Evolutionary conservation across 2,329 filamentous ascomycete species (phyloP).

Genomic region (Fusarium kyushuense): DNA sequence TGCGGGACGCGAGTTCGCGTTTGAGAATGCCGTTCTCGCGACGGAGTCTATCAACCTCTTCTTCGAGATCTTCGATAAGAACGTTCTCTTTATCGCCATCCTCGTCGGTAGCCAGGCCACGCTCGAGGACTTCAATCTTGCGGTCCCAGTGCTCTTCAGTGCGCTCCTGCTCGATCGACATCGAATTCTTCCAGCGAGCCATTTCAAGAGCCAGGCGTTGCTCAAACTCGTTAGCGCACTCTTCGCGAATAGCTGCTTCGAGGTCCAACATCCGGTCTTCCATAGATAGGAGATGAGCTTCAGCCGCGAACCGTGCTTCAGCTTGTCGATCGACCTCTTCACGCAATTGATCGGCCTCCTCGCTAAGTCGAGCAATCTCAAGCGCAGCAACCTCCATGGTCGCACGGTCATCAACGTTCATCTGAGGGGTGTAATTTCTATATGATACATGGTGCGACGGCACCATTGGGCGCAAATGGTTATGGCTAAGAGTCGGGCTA

Average conservation of each 20-base stretch:
- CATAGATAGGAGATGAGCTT: slow-evolving; percentile 78
- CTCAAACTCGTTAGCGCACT: slow-evolving; percentile 90
- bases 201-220: slow-evolving; percentile 78
- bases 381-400: slow-evolving; percentile 86
- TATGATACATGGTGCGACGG: slow-evolving; percentile 53
- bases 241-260: slow-evolving; percentile 88
- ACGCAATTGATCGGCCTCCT: slow-evolving; percentile 80
- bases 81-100: slow-evolving; percentile 72
- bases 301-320: slow-evolving; percentile 75
- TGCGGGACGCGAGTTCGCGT: slow-evolving; percentile 72
- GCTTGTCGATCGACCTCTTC: slow-evolving; percentile 71
- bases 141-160: slow-evolving; percentile 88
- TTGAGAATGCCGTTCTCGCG: slow-evolving; percentile 73
- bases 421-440: slow-evolving; percentile 56
- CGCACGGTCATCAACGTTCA: slow-evolving; percentile 65
- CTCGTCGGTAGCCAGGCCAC: slow-evolving; percentile 59
- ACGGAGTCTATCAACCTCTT: slow-evolving; percentile 77
- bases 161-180: slow-evolving; percentile 82
- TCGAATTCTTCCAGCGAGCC: slow-evolving; percentile 81
- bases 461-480: slow-evolving; percentile 57
- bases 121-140: slow-evolving; percentile 78
- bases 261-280: slow-evolving; percentile 74
- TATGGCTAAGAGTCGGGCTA: slow-evolving; percentile 53
- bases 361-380: slow-evolving; percentile 80
- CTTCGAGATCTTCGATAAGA: slow-evolving; percentile 72